Base-by-base conservation (phyloP, 1,284 basidiomycete genomes). In the Ganoderma lingzhi region DNA sequence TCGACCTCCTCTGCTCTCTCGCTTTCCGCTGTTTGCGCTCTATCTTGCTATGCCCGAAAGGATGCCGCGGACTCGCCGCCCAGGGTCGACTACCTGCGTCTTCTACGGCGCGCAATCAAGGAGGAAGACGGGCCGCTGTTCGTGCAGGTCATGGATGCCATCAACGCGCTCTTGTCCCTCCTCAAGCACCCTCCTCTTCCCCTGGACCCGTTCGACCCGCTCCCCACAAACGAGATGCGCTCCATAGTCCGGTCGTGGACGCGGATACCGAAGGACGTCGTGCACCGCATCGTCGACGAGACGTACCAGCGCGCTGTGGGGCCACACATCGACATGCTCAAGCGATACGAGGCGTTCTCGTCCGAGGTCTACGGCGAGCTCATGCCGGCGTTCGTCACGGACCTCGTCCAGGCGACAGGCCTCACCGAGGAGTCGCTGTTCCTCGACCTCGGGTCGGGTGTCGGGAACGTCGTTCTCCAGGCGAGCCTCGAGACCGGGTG, bases 241-340 rank as follows among this genome's bases (percentile, higher is more conserved):
- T 77, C 81, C 19, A 78, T 79, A 1, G 82, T 90, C 10, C 78
- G 81, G 51, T 76, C 78, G 0, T 93, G 90, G 90, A 80, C 81
- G 0, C 71, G 78, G 28, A 78, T 93, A 28, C 92, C 91, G 0
- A 82, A 86, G 53, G 82, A 85, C 28, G 86, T 93, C 8, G 80
- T 90, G 17, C 84, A 88, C 81, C 89, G 90, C 37, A 86, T 94
- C 63, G 84, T 93, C 64, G 91, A 93, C 63, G 93, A 94, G 80
- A 92, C 90, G 45, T 94, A 94, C 75, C 93, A 94, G 75, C 89
- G 93, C 41, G 87, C 87, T 32, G 91, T 93, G 2, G 92, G 92
- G 6, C 93, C 93, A 0, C 86, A 91, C 74, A 86, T 92, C 32
- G 84, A 84, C 60, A 84, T 82, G 67, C 84, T 94, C 56, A 86